Base-by-base conservation (phyloP, 495 filamentous ascomycete species). In the Hypomontagnella monticulosa region DNA sequence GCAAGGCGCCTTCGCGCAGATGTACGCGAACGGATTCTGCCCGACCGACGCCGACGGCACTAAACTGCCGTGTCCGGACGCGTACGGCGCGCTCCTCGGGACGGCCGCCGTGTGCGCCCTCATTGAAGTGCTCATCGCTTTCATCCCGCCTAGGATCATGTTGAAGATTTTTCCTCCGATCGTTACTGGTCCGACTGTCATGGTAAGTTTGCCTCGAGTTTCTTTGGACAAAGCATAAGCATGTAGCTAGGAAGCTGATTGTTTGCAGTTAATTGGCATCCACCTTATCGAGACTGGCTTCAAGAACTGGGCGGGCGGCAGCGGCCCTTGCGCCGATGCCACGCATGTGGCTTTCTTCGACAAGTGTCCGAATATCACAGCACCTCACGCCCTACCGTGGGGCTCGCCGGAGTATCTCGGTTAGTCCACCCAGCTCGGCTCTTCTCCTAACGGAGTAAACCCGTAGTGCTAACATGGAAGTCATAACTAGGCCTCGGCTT, bases 321-420 rank as follows among this genome's bases (percentile, higher is more conserved):
- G 80, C 18, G 88, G 88, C 0, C 74, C 74, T 14, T 96, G 93
- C 73, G 72, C 82, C 1, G 75, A 75, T 10, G 75, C 84, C 27
- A 85, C 88, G 4, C 76, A 79, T 7, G 74, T 74, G 3, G 86
- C 88, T 5, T 73, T 80, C 53, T 91, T 79, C 67, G 76, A 81
- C 4, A 73, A 89, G 34, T 97, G 93, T 71, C 93, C 93, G 0
- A 84, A 80, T 60, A 85, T 88, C 27, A 72, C 76, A 23, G 91
- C 92, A 0, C 92, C 93, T 14, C 91, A 92, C 67, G 84, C 93
- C 15, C 81, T 97, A 0, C 90, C 90, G 0, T 97, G 93, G 93
- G 93, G 93, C 15, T 90, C 88, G 42, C 83, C 93, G 10, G 86
- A 96, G 74, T 96, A 92, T 72, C 89, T 97, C 44, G 93, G 71